Evolutionary conservation across 768 basidiomycete genomes (phyloP), one percentile per base, ranked within the genome.

Genomic region (Scleroderma bovista): DNA sequence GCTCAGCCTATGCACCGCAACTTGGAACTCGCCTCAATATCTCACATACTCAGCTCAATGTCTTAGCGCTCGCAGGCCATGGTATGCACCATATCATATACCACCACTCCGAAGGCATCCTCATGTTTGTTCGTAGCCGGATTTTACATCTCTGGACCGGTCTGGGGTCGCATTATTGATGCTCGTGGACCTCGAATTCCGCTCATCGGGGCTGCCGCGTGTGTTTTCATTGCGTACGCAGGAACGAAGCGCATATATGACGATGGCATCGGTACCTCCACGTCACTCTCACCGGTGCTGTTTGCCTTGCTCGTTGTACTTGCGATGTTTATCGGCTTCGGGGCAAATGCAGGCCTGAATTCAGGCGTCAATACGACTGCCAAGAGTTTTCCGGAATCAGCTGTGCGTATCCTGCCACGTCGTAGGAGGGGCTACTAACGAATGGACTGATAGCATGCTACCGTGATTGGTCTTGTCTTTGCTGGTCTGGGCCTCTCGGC

Each of bases 401-500:
- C 78, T 44, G 85, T 86, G 55, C 53, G 82, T 68, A 29, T 29
- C 26, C 26, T 29, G 26, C 26, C 26, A 29, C 5, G 26, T 5
- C 26, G 26, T 29, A 29, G 26, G 26, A 29, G 26, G 9, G 26
- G 26, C 26, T n/a, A n/a, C n/a, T 29, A 29, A 29, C 9, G 26
- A 29, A 29, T 29, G 26, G 9, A 29, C 34, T 22, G 45, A 24
- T 40, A 90, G 86, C 76, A 92, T 17, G 91, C 84, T 10, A 82
- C 82, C 0, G 78, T 82, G 6, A 89, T 86, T 0, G 85, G 86
- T 2, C 62, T 91, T 8, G 90, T 93, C 29, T 67, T 93, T n/a
- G 88, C 90, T 0, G 93, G 90, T 23, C 92, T 91, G 54, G 93
- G 93, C 0, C 79, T 96, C 13, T 93, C 90, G 1, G 93, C 93